Evolutionary conservation across 1,284 basidiomycete species (phyloP).

Genomic region (Ustilago hordei): DNA sequence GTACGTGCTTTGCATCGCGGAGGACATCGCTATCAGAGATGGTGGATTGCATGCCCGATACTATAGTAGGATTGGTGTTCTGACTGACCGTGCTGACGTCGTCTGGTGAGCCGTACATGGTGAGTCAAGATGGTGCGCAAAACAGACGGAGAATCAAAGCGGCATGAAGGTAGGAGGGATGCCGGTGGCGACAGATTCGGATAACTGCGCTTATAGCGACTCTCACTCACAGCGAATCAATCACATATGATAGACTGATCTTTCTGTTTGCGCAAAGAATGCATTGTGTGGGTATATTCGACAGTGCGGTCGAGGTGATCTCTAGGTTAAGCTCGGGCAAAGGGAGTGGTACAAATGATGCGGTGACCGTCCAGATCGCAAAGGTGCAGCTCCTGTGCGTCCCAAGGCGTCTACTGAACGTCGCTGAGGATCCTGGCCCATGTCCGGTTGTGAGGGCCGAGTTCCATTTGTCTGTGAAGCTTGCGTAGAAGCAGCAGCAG

Average conservation of each 20-base stretch:
- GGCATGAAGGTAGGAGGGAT: background rate
- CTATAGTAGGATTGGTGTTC: background rate
- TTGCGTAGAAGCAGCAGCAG: conserved; percentile 15
- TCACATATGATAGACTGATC: background rate
- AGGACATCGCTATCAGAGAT: conserved; percentile 35
- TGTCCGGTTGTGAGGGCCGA: conserved; percentile 1
- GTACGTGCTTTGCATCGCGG: conserved; percentile 30
- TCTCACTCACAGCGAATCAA: background rate
- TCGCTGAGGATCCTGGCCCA: conserved; percentile 27
- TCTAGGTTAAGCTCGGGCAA: conserved; percentile 25
- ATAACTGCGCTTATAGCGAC: background rate
- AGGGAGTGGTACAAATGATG: conserved; percentile 40
- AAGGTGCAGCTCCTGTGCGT: conserved; percentile 50
- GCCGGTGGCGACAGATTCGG: no score
- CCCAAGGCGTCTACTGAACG: conserved; percentile 43
- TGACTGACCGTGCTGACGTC: conserved; percentile 27
- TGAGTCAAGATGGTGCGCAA: background rate
- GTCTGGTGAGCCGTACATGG: conserved; percentile 40
- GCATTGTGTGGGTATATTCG: conserved; percentile 36
- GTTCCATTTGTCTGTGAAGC: background rate
- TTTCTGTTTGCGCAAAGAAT: conserved; percentile 13
- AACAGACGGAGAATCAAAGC: background rate
- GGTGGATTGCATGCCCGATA: conserved; percentile 5
- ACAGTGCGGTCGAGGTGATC: background rate
- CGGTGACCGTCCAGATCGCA: conserved; percentile 50